phyloP scores from a whole-genome alignment of 805 yeast species.

The Starmerella apis region DNA sequence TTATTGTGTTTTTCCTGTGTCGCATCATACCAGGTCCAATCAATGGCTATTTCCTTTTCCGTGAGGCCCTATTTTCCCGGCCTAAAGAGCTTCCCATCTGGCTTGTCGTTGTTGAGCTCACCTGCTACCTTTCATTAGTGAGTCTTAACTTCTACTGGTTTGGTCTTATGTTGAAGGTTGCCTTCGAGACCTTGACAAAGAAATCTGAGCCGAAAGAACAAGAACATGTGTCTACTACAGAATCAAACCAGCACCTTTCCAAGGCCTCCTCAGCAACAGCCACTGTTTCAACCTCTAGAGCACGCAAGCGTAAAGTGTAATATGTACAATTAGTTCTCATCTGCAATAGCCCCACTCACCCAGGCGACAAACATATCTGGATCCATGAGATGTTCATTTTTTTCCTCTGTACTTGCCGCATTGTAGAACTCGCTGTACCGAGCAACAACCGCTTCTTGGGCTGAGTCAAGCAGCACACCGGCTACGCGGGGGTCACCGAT shows the following conservation, averaged over 20 bases:
- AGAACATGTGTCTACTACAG: background rate
- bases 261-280: background rate
- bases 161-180: slow-evolving; percentile 53
- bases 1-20: slow-evolving; percentile 60
- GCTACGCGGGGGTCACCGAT: slow-evolving; percentile 44
- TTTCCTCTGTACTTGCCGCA: slow-evolving; percentile 27
- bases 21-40: slow-evolving; percentile 82
- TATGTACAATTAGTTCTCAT: background rate
- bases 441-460: slow-evolving; percentile 49
- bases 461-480: slow-evolving; percentile 49
- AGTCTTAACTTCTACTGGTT: slow-evolving; percentile 77
- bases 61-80: slow-evolving; percentile 29
- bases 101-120: slow-evolving; percentile 43
- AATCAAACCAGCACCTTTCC: background rate
- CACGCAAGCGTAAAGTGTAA: slow-evolving; percentile 4
- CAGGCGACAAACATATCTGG: slow-evolving; percentile 49
- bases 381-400: slow-evolving; percentile 45
- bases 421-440: slow-evolving; percentile 47
- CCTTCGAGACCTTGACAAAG: slow-evolving; percentile 2
- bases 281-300: background rate
- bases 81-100: slow-evolving; percentile 37
- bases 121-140: slow-evolving; percentile 54
- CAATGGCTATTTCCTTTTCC: slow-evolving; percentile 42
- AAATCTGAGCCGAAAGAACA: background rate
- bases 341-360: slow-evolving; percentile 25